Percentiles rank a stretch among this genome's conserved stretches.
These are phyloP conservation scores for Globisporangium emineosum DNA, from an alignment of 352 stramenopile species.

Conservation along the genomic window DNA sequence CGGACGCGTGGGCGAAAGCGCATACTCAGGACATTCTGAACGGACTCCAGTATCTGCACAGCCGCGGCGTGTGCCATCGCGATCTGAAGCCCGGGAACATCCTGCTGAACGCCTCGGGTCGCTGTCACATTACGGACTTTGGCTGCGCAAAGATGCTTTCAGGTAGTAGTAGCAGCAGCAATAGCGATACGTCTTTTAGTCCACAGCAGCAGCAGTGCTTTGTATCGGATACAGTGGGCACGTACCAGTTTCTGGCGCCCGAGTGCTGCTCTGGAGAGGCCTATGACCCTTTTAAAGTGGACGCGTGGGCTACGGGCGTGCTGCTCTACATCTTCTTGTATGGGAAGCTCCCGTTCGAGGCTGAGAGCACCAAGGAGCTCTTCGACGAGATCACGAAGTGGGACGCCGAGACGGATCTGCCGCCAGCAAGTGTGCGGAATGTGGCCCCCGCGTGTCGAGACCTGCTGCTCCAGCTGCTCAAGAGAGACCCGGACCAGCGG, in stretches of 20 bases:
- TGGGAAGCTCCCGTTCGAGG: conserved; percentile 75
- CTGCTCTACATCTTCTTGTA: conserved; percentile 87
- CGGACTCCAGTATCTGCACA: conserved; percentile 81
- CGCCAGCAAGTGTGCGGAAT: conserved; percentile 12
- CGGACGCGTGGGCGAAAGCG: conserved; percentile 56
- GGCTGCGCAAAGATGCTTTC: conserved; percentile 62
- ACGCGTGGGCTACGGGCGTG: conserved; percentile 85
- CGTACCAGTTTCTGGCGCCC: conserved; percentile 89
- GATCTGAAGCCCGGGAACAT: conserved; percentile 92
- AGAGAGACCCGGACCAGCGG: conserved; percentile 43
- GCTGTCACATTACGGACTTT: conserved; percentile 88
- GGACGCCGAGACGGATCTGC: conserved; percentile 38
- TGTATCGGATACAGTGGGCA: conserved; percentile 81
- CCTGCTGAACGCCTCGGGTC: conserved; percentile 70
- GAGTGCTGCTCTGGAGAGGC: conserved; percentile 82
- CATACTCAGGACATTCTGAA: conserved; percentile 76
- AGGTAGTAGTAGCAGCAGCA: not conserved
- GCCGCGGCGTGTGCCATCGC: conserved; percentile 74
- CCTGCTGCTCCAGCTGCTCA: conserved; percentile 50
- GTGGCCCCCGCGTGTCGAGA: conserved; percentile 35
- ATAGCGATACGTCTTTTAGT: conserved; percentile 1
- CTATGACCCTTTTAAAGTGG: conserved; percentile 81
- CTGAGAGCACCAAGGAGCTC: conserved; percentile 64
- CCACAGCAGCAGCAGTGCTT: conserved; percentile 9
- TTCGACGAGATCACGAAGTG: conserved; percentile 71